These are phyloP conservation scores for Iberis amara DNA, from an alignment of 441 rosid genomes.

Conservation along the genomic window DNA sequence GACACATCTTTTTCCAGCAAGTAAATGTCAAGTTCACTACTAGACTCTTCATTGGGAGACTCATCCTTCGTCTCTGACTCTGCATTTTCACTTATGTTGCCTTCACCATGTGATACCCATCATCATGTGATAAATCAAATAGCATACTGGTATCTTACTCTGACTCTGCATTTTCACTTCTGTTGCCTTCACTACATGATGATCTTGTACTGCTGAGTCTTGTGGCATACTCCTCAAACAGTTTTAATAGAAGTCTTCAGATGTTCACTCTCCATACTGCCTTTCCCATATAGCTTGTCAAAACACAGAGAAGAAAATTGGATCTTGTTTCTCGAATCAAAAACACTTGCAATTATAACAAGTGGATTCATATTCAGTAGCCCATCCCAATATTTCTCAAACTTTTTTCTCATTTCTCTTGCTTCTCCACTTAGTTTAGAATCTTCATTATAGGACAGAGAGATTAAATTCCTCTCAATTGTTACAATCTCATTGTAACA, in stretches of 20 bases:
- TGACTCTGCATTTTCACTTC: not conserved
- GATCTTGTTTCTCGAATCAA: conserved; percentile 5
- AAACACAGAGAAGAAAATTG: not conserved
- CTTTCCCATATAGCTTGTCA: not conserved
- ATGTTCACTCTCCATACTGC: not conserved
- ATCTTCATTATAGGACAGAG: not conserved
- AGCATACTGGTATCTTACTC: not conserved
- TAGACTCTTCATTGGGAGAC: not conserved
- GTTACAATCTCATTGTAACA: conserved; percentile 1
- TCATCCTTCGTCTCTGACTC: not conserved
- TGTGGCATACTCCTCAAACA: not conserved
- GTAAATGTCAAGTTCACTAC: not conserved
- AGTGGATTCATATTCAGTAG: not conserved
- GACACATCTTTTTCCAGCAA: not conserved
- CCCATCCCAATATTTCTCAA: conserved; percentile 1
- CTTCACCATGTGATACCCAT: not conserved
- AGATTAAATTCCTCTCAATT: not conserved
- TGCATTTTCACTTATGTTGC: not conserved
- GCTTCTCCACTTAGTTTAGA: not conserved
- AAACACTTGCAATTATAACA: conserved; percentile 1
- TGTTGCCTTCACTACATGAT: not conserved
- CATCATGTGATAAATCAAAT: not conserved
- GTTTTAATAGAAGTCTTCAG: not conserved
- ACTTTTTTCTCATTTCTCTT: not conserved
- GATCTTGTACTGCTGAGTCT: not conserved